Conservation (phyloP, 495 filamentous ascomycete species). For the Aspergillus olivimuriae region DNA sequence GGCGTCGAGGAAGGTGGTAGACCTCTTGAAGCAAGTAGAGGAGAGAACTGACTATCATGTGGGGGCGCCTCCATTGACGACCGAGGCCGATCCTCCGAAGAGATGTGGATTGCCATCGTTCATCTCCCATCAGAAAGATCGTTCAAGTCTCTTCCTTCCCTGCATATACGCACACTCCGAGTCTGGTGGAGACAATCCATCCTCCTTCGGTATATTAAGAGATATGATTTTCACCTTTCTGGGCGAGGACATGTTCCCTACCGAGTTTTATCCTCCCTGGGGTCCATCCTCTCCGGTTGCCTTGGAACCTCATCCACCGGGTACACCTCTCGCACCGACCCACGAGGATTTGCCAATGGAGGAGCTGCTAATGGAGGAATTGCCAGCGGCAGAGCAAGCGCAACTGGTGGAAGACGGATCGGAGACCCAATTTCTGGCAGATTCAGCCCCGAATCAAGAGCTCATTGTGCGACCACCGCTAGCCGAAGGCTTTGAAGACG, state of each 20-base stretch:
- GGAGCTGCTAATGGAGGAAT: too few species aligned
- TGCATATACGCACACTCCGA: not conserved
- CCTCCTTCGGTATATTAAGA: not conserved
- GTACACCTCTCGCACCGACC: too few species aligned
- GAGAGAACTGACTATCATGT: not conserved
- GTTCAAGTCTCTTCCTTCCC: not conserved
- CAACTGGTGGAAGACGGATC: too few species aligned
- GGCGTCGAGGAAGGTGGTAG: not conserved
- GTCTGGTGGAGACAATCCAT: not conserved
- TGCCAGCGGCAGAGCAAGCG: too few species aligned
- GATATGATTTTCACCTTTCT: not conserved
- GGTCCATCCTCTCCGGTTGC: not conserved
- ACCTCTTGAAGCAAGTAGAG: not conserved
- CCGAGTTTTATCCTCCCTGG: not conserved
- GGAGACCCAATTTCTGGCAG: too few species aligned
- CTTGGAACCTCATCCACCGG: not conserved
- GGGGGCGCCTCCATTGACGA: not conserved
- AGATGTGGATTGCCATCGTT: not conserved
- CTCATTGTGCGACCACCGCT: too few species aligned
- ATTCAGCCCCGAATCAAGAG: too few species aligned
- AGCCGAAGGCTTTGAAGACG: not conserved
- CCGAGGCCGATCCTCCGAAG: not conserved
- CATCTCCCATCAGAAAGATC: not conserved
- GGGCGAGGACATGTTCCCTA: not conserved
- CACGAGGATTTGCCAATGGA: too few species aligned